Percentiles rank a stretch among this genome's conserved stretches.
Evolutionary conservation across 2,329 filamentous ascomycete genomes (phyloP).

Genomic region (Leptographium wingfieldii): DNA sequence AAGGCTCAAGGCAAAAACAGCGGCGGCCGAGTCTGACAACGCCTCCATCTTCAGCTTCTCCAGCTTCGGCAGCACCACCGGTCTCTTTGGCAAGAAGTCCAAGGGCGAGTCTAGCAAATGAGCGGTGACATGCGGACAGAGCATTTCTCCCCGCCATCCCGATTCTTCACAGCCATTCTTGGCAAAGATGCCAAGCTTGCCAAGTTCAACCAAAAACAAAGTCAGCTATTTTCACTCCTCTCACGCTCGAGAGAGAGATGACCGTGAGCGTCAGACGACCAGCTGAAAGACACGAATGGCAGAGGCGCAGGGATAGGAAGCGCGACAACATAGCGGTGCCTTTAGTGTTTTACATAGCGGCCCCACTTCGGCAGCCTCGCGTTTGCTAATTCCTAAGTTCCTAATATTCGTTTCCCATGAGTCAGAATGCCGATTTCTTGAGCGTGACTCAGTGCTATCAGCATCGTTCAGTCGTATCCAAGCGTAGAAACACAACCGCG

Average conservation of each 20-base stretch:
- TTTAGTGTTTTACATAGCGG: neutral
- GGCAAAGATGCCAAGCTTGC: no score
- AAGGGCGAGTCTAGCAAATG: conserved; percentile 11
- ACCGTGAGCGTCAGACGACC: neutral
- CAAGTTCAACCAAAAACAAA: neutral
- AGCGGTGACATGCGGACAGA: neutral
- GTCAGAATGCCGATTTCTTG: neutral
- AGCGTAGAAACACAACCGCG: neutral
- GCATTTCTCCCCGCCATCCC: neutral
- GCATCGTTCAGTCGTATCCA: neutral
- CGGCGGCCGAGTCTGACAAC: conserved; percentile 9
- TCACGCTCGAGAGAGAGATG: no score
- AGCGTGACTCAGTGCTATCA: neutral
- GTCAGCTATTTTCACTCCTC: no score
- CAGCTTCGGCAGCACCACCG: conserved; percentile 13
- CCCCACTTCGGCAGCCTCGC: neutral
- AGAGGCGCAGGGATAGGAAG: neutral
- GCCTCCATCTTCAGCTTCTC: conserved; percentile 15
- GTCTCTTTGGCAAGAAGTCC: conserved; percentile 8
- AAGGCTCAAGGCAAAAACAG: neutral
- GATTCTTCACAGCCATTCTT: neutral
- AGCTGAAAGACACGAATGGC: neutral
- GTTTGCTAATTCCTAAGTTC: neutral
- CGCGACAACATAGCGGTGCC: neutral
- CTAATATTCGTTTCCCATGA: neutral